Conservation (phyloP, 257 asterid species). For the Parsonsia alboflavescens region DNA sequence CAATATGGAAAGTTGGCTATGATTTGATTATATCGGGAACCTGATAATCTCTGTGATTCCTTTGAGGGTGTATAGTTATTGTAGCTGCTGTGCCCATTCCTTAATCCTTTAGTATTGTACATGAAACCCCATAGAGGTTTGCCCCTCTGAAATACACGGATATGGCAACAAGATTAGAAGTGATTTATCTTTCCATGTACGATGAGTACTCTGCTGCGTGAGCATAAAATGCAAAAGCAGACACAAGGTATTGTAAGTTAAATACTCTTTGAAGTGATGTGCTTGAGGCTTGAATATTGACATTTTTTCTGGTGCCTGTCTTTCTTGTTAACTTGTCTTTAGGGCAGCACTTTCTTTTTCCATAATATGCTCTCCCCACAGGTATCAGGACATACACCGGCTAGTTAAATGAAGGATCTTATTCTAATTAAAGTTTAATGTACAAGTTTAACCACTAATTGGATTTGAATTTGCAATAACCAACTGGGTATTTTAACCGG, state of each 20-base stretch:
- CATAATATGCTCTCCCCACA: too few species aligned
- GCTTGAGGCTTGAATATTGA: not conserved
- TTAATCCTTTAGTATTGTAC: not conserved
- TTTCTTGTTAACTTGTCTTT: not conserved
- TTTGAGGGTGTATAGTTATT: not conserved
- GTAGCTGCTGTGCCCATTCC: conserved; percentile 9
- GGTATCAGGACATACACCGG: too few species aligned
- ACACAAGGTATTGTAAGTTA: not conserved
- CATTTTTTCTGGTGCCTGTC: not conserved
- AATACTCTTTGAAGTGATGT: not conserved
- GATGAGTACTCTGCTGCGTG: conserved; percentile 1
- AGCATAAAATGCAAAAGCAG: conserved; percentile 12
- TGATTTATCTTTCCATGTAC: not conserved
- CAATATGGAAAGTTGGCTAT: conserved; percentile 6
- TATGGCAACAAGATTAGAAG: conserved; percentile 3
- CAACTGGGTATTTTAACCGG: too few species aligned
- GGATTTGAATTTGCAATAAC: too few species aligned
- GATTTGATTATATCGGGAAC: not conserved
- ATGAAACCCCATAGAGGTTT: conserved; percentile 11
- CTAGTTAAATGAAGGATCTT: too few species aligned
- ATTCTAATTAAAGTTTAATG: too few species aligned
- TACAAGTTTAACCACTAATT: too few species aligned
- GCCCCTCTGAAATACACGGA: not conserved
- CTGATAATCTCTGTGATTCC: not conserved
- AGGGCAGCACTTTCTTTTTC: too few species aligned